phyloP scores from a whole-genome alignment of 805 yeast species.

The Starmera pachycereana region DNA sequence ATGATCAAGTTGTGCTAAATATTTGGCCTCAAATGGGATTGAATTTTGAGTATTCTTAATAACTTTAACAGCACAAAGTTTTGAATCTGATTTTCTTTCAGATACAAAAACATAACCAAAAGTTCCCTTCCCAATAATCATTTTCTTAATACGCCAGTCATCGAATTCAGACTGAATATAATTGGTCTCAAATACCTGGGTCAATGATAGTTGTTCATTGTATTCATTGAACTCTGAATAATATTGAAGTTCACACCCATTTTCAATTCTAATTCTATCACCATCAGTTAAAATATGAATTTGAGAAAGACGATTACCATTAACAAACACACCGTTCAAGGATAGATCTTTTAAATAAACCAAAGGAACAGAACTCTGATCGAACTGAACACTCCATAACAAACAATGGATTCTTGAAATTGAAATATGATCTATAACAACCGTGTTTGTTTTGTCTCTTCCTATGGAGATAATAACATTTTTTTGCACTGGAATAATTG shows the following conservation, averaged over 20 bases:
- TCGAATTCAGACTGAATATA: constrained; percentile 15
- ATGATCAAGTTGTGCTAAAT: constrained; percentile 29
- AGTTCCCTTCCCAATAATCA: constrained; percentile 42
- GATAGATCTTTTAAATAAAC: constrained; percentile 42
- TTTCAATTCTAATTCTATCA: constrained; percentile 30
- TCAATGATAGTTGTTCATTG: constrained; percentile 7
- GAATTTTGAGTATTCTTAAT: constrained; percentile 21
- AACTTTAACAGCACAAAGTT: constrained; percentile 41
- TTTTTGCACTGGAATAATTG: constrained; percentile 13
- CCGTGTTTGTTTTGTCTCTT: constrained; percentile 23
- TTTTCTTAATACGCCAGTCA: constrained; percentile 33
- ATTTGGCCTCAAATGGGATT: constrained; percentile 32
- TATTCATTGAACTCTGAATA: constrained; percentile 7
- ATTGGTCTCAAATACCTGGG: constrained; percentile 11
- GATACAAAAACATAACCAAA: constrained; percentile 42
- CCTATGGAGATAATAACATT: constrained; percentile 33
- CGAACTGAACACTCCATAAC: constrained; percentile 41
- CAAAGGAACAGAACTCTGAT: constrained; percentile 33
- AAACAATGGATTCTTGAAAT: constrained; percentile 38
- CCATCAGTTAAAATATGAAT: constrained; percentile 25
- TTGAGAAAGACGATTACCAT: constrained; percentile 23
- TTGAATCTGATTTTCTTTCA: constrained; percentile 12
- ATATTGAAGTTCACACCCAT: constrained; percentile 17
- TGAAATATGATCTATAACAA: constrained; percentile 25
- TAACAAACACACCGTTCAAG: constrained; percentile 39